Conservation (phyloP, 2,329 filamentous ascomycete species). For the Trichophyton simii region DNA sequence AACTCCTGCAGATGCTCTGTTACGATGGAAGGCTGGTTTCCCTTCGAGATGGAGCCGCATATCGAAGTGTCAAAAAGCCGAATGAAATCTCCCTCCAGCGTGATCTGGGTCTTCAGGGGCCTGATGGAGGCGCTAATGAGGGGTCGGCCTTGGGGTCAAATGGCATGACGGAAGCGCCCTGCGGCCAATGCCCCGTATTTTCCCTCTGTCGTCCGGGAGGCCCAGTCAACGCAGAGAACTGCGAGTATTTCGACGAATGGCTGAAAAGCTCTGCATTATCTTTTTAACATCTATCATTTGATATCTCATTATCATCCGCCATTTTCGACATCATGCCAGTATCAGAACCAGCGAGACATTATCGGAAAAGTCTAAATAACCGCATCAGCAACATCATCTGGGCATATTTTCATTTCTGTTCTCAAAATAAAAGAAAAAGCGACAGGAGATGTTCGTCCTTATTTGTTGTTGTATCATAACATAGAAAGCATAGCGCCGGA, state of each 20-base stretch:
- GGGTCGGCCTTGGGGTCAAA: constrained; percentile 44
- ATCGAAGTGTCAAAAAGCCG: constrained; percentile 35
- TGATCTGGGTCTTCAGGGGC: constrained; percentile 23
- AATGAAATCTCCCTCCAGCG: constrained; percentile 23
- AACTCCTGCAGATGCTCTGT: constrained; percentile 75
- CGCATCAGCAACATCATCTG: neutral
- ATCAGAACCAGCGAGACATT: neutral
- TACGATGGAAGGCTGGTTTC: constrained; percentile 74
- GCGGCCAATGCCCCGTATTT: constrained; percentile 84
- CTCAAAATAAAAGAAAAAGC: neutral
- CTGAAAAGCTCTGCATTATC: constrained; percentile 36
- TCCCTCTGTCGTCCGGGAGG: constrained; percentile 84
- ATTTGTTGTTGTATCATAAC: neutral
- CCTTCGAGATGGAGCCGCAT: constrained; percentile 39
- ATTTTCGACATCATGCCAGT: neutral
- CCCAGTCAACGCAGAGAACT: constrained; percentile 77
- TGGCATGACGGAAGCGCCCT: constrained; percentile 77
- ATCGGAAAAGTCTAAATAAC: neutral
- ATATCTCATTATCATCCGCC: neutral
- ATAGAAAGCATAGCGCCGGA: constrained; percentile 13
- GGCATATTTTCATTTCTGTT: neutral
- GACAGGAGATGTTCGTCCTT: neutral
- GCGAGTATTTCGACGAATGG: constrained; percentile 86
- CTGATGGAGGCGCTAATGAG: constrained; percentile 18
- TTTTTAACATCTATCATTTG: constrained; percentile 18